These are phyloP conservation scores for Termitomyces sp. DNA, from an alignment of 768 basidiomycete species.

Conservation along the genomic window DNA sequence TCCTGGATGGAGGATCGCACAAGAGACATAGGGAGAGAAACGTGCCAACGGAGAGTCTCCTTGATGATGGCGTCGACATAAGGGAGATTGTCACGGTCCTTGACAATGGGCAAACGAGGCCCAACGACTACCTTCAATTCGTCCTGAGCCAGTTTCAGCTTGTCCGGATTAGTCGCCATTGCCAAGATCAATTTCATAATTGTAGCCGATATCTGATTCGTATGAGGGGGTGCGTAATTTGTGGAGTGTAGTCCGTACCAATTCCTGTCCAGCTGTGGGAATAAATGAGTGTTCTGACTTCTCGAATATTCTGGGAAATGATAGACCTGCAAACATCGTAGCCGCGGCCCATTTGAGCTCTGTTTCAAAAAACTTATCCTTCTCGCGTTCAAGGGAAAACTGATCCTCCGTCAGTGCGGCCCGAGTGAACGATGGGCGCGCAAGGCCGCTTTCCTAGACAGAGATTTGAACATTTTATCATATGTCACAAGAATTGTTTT, in stretches of 20 bases:
- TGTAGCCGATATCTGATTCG: neutral
- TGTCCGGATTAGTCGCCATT: neutral
- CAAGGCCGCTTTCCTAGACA: neutral
- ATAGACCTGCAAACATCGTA: neutral
- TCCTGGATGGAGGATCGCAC: neutral
- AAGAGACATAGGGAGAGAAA: neutral
- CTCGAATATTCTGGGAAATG: too few species aligned
- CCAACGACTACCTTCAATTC: neutral
- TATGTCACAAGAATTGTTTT: neutral
- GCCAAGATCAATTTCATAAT: neutral
- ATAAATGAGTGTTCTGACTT: neutral
- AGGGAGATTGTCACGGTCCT: neutral
- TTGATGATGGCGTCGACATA: constrained; percentile 4
- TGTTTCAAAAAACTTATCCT: neutral
- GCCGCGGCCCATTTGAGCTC: neutral
- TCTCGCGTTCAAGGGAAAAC: neutral
- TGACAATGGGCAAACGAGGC: neutral
- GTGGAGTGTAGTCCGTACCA: neutral
- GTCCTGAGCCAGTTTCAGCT: neutral
- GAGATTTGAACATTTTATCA: neutral
- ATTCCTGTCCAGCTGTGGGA: neutral
- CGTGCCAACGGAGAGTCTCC: neutral
- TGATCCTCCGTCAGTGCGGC: neutral
- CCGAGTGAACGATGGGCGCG: neutral
- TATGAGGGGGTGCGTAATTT: neutral